phyloP scores from a whole-genome alignment of 352 stramenopile species.

The Pythium folliculosum region DNA sequence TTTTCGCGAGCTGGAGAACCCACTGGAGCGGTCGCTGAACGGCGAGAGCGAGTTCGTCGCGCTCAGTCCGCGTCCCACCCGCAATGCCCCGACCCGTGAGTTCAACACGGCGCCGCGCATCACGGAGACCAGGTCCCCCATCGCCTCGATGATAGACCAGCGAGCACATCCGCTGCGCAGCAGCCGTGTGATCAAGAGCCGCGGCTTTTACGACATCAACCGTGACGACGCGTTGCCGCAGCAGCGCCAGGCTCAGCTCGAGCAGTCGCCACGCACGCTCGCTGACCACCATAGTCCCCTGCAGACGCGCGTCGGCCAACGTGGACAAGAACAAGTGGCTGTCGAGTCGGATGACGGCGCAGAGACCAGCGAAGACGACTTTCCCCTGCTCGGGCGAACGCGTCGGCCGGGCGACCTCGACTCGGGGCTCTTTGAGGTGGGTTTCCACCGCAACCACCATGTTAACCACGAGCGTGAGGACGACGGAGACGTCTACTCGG shows the following conservation, averaged over 20 bases:
- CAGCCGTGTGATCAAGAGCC: slow-evolving; percentile 77
- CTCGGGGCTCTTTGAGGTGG: slow-evolving; percentile 23
- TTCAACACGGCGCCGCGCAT: slow-evolving; percentile 30
- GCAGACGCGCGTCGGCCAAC: neutral
- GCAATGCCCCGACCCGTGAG: neutral
- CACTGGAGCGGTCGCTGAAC: slow-evolving; percentile 59
- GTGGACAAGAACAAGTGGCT: neutral
- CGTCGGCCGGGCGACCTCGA: slow-evolving; percentile 21
- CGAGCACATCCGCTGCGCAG: slow-evolving; percentile 34
- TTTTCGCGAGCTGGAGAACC: slow-evolving; percentile 30
- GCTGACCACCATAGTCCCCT: slow-evolving; percentile 7
- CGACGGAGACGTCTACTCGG: slow-evolving; percentile 25
- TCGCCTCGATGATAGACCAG: slow-evolving; percentile 18
- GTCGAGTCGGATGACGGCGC: neutral
- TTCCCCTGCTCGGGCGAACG: neutral
- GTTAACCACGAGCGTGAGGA: slow-evolving; percentile 29
- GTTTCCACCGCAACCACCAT: slow-evolving; percentile 32
- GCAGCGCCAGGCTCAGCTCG: neutral
- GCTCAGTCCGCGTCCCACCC: slow-evolving; percentile 19
- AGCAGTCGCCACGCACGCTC: neutral
- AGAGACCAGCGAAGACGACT: slow-evolving; percentile 1
- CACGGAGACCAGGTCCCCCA: slow-evolving; percentile 38
- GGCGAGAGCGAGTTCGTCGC: slow-evolving; percentile 76
- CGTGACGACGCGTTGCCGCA: slow-evolving; percentile 23
- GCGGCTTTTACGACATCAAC: slow-evolving; percentile 73